Percentiles rank a stretch among this genome's conserved stretches.
phyloP scores from a whole-genome alignment of 1,284 basidiomycete species.

The Albatrellus sp. region DNA sequence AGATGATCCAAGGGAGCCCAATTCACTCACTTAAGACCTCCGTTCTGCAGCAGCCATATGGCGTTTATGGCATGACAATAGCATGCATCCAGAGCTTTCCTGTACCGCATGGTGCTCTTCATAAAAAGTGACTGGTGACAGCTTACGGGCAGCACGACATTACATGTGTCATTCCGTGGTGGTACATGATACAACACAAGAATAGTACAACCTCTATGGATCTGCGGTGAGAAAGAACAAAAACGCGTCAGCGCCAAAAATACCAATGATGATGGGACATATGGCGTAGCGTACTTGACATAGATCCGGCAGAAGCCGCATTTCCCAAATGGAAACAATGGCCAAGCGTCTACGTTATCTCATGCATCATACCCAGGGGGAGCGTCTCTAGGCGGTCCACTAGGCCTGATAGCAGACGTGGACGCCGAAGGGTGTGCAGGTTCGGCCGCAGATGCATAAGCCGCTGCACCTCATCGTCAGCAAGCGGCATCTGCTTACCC shows the following conservation, averaged over 20 bases:
- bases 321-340: not conserved
- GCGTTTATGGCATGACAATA: no score
- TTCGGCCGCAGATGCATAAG: conserved; percentile 36
- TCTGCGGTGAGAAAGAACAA: not conserved
- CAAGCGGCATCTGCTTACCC: conserved; percentile 7
- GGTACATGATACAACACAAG: not conserved
- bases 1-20: no score
- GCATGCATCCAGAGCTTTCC: no score
- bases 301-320: not conserved
- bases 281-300: not conserved
- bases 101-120: no score
- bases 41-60: no score
- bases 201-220: not conserved
- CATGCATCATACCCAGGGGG: conserved; percentile 52
- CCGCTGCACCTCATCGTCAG: conserved; percentile 23
- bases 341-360: not conserved
- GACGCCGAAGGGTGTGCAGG: conserved; percentile 19
- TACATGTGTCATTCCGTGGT: not conserved
- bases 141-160: no score
- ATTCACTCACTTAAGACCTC: no score
- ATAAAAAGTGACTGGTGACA: no score
- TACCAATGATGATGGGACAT: not conserved
- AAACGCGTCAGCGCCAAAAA: not conserved
- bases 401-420: not conserved
- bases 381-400: conserved; percentile 31